Base-by-base conservation (phyloP, 208 protist species). In the Acanthamoeba triangularis region DNA sequence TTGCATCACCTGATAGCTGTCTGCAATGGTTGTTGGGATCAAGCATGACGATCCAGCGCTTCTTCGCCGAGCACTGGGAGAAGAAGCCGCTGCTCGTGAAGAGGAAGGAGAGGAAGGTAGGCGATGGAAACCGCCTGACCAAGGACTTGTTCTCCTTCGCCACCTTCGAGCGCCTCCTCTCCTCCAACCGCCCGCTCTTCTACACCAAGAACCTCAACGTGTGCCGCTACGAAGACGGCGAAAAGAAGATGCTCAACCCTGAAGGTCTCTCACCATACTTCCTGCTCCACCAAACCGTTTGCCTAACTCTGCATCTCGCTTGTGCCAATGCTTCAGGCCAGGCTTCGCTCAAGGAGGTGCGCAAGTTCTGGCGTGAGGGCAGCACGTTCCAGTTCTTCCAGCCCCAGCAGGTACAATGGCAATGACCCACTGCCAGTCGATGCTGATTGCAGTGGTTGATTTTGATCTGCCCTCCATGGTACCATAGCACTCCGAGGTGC, bases 301-400 rank as follows among this genome's bases (percentile, higher is more conserved):
- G 1, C 33, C 14, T 78, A 11, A 47, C 69, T 44, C 30, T 47
- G n/a, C 35, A 20, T 11, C 13, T 74, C 25, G 25, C 7, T 59
- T 59, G 54, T 59, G 54, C 54, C 16, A 0, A 1, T 65, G 16
- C 23, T 10, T 28, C 80, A 88, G 80, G 80, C 20, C 80, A 65
- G 49, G 80, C 80, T n/a, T 47, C 23, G 23, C 52, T 88, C 30
- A 88, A 88, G 80, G 28, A 88, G 52, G 80, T 88, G 49, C 80
- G 80, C 52, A 88, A 88, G 80, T 88, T 88, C 80, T 88, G 80
- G 80, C 54, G 63, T 1, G 87, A 93, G 44, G 87, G 87, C 61
- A 37, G 37, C 87, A 93, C 87, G 11, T 76, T 93, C 63, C 87
- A 93, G 63, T 95, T 88, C 91, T 95, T 95, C 54, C 74, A 88